phyloP scores from a whole-genome alignment of 176 grass and related monocot species.

The Triticum dicoccoides region DNA sequence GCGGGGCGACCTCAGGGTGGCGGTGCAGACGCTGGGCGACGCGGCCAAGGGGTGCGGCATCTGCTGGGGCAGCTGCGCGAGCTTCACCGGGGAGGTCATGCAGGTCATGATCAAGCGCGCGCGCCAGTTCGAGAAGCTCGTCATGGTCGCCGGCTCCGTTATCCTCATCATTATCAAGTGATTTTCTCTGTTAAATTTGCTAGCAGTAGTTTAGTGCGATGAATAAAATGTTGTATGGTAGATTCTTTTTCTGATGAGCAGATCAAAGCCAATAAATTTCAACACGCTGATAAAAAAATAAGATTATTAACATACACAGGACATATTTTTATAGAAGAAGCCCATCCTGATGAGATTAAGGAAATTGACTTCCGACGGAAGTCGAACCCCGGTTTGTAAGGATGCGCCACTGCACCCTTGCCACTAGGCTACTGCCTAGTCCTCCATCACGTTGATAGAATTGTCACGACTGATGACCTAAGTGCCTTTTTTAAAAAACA shows the following conservation, averaged over 20 bases:
- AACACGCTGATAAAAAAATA: neutral
- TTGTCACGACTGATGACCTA: too few species aligned
- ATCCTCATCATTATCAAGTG: neutral
- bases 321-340: too few species aligned
- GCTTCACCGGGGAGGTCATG: conserved; percentile 22
- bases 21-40: neutral
- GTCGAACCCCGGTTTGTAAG: too few species aligned
- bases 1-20: neutral
- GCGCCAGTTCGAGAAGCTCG: conserved; percentile 18
- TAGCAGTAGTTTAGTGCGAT: neutral
- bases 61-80: conserved; percentile 31
- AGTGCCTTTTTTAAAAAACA: too few species aligned
- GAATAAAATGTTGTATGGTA: conserved; percentile 6
- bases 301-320: too few species aligned
- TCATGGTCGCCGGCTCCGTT: neutral
- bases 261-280: neutral
- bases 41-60: conserved; percentile 5
- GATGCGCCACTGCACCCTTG: too few species aligned
- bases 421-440: too few species aligned
- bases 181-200: neutral
- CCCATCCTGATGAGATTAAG: too few species aligned
- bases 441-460: too few species aligned
- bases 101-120: conserved; percentile 16
- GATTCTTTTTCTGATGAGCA: neutral
- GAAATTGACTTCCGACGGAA: too few species aligned